Base-by-base conservation (phyloP, 2,329 filamentous ascomycete species). In the Trichoderma koningii region DNA sequence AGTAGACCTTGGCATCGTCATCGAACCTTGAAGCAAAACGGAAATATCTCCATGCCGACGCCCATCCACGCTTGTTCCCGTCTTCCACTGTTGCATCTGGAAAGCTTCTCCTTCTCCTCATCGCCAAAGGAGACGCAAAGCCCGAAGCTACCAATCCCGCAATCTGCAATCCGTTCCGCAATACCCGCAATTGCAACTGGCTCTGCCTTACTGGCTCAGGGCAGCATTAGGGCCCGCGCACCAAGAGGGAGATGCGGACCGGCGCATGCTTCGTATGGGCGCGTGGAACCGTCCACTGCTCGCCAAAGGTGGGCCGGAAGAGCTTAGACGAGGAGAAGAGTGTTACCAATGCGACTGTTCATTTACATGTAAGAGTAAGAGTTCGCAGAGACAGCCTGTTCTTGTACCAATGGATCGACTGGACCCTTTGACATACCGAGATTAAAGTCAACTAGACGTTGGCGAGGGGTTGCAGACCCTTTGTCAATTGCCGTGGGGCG, bases 231-330 rank as follows among this genome's bases (percentile, higher is more conserved):
- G 23, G 15, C 6, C 21, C 12, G 21, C 23, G 23, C 38, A 21
- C 19, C 19, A 48, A 41, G 14, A 41, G 19, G 19, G 34, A 38
- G 34, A 38, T 12, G 21, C 34, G 45, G 45, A 26, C 30, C 45
- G 10, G 34, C 56, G 19, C 41, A 17, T 52, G 10, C 5, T 52
- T 52, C 47, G 30, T 38, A 51, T 26, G 47, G 12, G 9, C 21
- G 44, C 28, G 48, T 62, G 59, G 48, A 53, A 53, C 59, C 59
- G 12, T 50, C 44, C 7, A 38, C 34, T 38, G 50, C 44, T 62
- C 21, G 48, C 48, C 23, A 41, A 53, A 15, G 45, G 48, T 47
- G 34, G 59, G 50, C 38, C 45, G 15, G 45, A 34, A n/a, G 38
- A 12, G 34, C 38, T 45, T 3, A 5, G 26, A 17, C 17, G 55